Base-by-base conservation (phyloP, 768 basidiomycete genomes). In the Pleurotus ostreatus region DNA sequence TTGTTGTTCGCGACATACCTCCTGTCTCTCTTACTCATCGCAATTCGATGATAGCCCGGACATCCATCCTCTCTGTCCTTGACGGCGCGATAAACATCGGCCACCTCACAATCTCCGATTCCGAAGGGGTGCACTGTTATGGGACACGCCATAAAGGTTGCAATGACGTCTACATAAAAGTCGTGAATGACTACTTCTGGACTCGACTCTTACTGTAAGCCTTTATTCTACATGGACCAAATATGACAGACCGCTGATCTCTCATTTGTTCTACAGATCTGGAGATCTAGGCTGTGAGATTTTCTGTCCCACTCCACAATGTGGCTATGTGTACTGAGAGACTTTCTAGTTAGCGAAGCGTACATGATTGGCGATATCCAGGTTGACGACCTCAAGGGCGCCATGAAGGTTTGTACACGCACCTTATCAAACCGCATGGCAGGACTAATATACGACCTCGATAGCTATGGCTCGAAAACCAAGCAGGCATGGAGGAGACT, bases 311-410 rank as follows among this genome's bases (percentile, higher is more conserved):
- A 37, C 34, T 25, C 20, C 34, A 16, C 2, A n/a, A 41, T 46
- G 20, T 20, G 5, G 8, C 16, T 30, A 47, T 23, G 25, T 48
- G 20, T 56, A 13, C 34, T 57, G 30, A 57, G 40, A 23, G 34
- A 8, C 26, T 44, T 40, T 46, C 46, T 62, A 87, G 85, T 87
- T 71, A 86, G 85, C 66, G 85, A 87, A 75, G 85, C 84, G 2
- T 87, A 84, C 67, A 86, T 87, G 85, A 75, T 86, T 66, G 85
- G 85, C 53, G 85, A 87, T 58, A 73, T 86, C 37, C 74, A 86
- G 62, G 82, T 85, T 5, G 77, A 76, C 58, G 76, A 75, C 62
- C 79, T 86, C 59, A 83, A 80, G 65, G 73, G 76, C 18, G 75
- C 78, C 37, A 85, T 86, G 85, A 76, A 84, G 63, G 85, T 85